These are phyloP conservation scores for Chalara sp. DNA, from an alignment of 2,329 filamentous ascomycete genomes.

Conservation along the genomic window DNA sequence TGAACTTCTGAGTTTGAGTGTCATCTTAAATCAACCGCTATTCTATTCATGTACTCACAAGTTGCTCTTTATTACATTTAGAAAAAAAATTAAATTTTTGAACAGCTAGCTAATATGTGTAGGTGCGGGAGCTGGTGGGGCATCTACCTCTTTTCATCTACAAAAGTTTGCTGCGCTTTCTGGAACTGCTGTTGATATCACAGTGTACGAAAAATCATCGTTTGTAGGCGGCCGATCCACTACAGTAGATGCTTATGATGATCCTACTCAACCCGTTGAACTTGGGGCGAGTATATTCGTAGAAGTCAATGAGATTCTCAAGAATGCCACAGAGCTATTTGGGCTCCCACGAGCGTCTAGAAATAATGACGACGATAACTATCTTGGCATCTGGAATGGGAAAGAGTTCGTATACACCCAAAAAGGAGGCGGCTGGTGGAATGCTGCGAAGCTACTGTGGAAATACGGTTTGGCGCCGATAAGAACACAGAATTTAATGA, in stretches of 20 bases:
- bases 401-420: constrained; percentile 63
- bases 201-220: constrained; percentile 73
- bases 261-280: constrained; percentile 65
- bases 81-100: no score
- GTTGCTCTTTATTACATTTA: no score
- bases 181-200: constrained; percentile 64
- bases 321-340: constrained; percentile 64
- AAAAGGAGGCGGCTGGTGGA: constrained; percentile 66
- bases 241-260: constrained; percentile 70
- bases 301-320: constrained; percentile 72
- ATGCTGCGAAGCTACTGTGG: constrained; percentile 72
- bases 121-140: constrained; percentile 87
- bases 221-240: constrained; percentile 82
- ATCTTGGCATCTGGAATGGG: constrained; percentile 82
- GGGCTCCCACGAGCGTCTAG: constrained; percentile 50
- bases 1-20: no score
- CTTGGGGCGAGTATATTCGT: constrained; percentile 92
- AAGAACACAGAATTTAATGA: constrained; percentile 65
- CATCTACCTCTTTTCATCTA: constrained; percentile 81
- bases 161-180: constrained; percentile 58
- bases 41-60: no score
- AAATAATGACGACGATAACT: constrained; percentile 34
- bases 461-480: constrained; percentile 77
- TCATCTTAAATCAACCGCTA: no score
- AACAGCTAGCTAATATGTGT: constrained; percentile 2